Evolutionary conservation across 306 rosid species (phyloP).

Genomic region (Spatholobus suberectus): DNA sequence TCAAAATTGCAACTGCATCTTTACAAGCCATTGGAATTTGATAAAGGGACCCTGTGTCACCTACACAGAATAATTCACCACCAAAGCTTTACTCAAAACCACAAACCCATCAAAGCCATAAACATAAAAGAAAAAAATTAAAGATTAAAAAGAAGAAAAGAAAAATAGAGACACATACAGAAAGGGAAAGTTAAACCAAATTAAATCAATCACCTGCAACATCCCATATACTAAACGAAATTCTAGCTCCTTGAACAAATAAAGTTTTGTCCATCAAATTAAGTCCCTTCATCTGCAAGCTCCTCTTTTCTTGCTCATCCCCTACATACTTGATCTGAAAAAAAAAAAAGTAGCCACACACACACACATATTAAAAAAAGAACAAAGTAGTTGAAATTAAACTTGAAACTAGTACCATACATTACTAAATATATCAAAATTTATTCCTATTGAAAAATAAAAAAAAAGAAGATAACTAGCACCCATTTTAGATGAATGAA

Average conservation of each 20-base stretch:
- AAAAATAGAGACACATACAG: neutral
- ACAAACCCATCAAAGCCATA: neutral
- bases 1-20: conserved; percentile 95
- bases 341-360: neutral
- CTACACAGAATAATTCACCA: conserved; percentile 42
- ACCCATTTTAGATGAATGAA: neutral
- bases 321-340: conserved; percentile 84
- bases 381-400: neutral
- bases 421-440: neutral
- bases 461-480: neutral
- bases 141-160: neutral
- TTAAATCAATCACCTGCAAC: conserved; percentile 67
- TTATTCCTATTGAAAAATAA: neutral
- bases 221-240: conserved; percentile 87
- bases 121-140: neutral
- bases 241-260: conserved; percentile 73
- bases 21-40: conserved; percentile 94
- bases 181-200: neutral
- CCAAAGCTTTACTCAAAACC: neutral
- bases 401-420: neutral
- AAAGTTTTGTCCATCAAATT: conserved; percentile 86
- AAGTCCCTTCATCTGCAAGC: conserved; percentile 80
- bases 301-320: conserved; percentile 76
- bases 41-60: conserved; percentile 63
- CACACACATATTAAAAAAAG: neutral